Evolutionary conservation across 805 yeast species (phyloP), one percentile per base, ranked within the genome.

Genomic region (Saccharomycopsis schoenii): DNA sequence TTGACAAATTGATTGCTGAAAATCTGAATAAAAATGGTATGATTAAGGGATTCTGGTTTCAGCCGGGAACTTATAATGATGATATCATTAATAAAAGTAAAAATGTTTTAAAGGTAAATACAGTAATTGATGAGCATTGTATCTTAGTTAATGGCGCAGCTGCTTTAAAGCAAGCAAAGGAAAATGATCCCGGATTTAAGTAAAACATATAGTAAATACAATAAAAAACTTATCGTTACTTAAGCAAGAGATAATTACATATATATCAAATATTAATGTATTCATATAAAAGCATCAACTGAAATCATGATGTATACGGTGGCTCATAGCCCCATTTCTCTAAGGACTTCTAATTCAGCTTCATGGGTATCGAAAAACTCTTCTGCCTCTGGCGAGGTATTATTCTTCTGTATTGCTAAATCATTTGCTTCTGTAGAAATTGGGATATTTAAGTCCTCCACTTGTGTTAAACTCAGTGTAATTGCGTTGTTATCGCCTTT

Each of bases 11-110:
- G 21, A 37, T 55, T 24, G 25, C 34, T 19, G 21, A 47, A 15
- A 36, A 34, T 4, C 9, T 4, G 24, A 19, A 40, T 37, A 40
- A 57, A 19, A 19, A 59, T 15, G 61, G 67, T 71, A 5, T 68
- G 68, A 10, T 65, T 57, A 80, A 79, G 66, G 83, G 85, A 0
- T 73, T 88, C 15, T 89, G 96, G 96, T 84, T 87, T 66, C 96
- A 89, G 68, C 96, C 96, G 0, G 96, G 96, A 0, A 80, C 90
- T 24, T 88, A 81, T 66, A 84, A 86, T 67, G 68, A 69, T 1
- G 77, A 74, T 12, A 81, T 80, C 2, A 73, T 86, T 17, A 73
- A 77, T 0, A 71, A 71, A 40, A 78, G 80, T 1, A 67, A 64
- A 37, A 58, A 69, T n/a, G 74, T 72, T 1, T 65, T 71, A 12